Percentiles rank a stretch among this genome's conserved stretches.
These are phyloP conservation scores for Conidiobolus incongruus DNA, from an alignment of 371 early-diverging fungal species.

Conservation along the genomic window DNA sequence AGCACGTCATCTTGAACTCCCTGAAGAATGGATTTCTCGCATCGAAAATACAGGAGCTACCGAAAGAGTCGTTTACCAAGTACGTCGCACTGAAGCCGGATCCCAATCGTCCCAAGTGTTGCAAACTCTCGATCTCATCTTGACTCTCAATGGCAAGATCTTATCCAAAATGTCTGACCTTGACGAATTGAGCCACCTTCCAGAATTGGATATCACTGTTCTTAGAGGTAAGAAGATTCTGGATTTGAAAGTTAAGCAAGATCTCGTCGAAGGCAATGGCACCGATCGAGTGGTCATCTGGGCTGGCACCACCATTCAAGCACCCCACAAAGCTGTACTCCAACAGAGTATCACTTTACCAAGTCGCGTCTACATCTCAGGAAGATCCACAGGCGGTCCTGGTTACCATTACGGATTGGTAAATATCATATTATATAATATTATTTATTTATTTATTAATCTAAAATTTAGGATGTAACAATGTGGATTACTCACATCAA, in stretches of 20 bases:
- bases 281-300: conserved; percentile 44
- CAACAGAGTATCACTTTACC: conserved; percentile 53
- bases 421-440: not conserved
- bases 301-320: conserved; percentile 45
- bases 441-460: not conserved
- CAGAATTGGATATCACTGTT: conserved; percentile 29
- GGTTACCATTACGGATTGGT: conserved; percentile 58
- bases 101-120: conserved; percentile 33
- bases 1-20: conserved; percentile 53
- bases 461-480: conserved; percentile 25
- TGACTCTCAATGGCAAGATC: conserved; percentile 40
- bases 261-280: conserved; percentile 35
- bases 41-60: conserved; percentile 46
- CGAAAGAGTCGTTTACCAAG: conserved; percentile 44
- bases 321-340: conserved; percentile 63
- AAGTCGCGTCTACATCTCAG: conserved; percentile 46
- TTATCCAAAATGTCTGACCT: conserved; percentile 45
- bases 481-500: conserved; percentile 61
- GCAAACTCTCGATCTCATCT: conserved; percentile 48
- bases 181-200: conserved; percentile 28
- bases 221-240: conserved; percentile 42
- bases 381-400: conserved; percentile 49
- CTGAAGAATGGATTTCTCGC: conserved; percentile 40
- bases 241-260: conserved; percentile 28
- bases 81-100: conserved; percentile 39